Evolutionary conservation across 306 rosid species (phyloP).

Genomic region (Rosa multiflora): DNA sequence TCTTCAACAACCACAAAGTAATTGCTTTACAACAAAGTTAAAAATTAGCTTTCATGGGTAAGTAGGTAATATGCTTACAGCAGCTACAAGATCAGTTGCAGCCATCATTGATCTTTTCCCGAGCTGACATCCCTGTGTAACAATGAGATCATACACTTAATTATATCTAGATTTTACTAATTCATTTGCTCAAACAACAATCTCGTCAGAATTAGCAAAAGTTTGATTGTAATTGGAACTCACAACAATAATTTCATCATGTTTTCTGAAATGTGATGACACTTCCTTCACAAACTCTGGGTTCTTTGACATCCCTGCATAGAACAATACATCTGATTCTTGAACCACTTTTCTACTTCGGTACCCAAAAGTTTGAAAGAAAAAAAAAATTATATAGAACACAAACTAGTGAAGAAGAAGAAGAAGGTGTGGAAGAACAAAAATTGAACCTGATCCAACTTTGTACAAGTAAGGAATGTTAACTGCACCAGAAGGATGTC

Average conservation of each 20-base stretch:
- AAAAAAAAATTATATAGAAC: background rate
- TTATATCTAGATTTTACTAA: background rate
- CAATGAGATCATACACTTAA: conserved; percentile 14
- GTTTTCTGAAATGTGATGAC: conserved; percentile 54
- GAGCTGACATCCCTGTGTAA: conserved; percentile 64
- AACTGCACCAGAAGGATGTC: conserved; percentile 70
- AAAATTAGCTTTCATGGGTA: background rate
- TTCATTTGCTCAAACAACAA: background rate
- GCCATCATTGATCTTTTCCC: conserved; percentile 88
- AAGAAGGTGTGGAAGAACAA: background rate
- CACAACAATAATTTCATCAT: conserved; percentile 80
- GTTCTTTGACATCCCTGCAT: conserved; percentile 73
- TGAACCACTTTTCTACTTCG: background rate
- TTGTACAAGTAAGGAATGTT: conserved; percentile 79
- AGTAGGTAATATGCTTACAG: conserved; percentile 45
- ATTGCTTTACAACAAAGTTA: conserved; percentile 21
- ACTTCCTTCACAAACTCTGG: conserved; percentile 56
- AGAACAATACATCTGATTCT: background rate
- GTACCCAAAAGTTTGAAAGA: background rate
- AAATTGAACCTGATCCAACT: conserved; percentile 66
- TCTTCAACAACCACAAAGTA: conserved; percentile 5
- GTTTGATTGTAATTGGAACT: conserved; percentile 25
- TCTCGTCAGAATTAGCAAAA: background rate
- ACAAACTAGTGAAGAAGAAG: background rate
- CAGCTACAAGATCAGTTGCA: conserved; percentile 65